These are phyloP conservation scores for Drosera spatulata DNA, from an alignment of 179 eudicot genomes.

Conservation along the genomic window DNA sequence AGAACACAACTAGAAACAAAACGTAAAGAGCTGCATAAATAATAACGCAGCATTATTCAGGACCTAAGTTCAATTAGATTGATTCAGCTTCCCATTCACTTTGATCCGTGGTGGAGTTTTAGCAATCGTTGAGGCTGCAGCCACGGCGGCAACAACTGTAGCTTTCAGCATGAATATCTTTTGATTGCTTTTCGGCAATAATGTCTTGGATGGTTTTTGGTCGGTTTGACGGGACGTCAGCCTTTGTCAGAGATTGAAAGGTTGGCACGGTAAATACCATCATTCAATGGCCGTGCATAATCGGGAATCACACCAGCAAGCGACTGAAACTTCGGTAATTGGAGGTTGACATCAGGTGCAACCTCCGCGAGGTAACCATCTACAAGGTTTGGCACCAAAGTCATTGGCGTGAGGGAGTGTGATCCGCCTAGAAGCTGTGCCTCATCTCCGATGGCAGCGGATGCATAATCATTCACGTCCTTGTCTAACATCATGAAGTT, in stretches of 20 bases:
- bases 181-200: background rate
- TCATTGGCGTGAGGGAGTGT: conserved; percentile 6
- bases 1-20: too few relatives aligned
- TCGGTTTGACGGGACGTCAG: conserved; percentile 1
- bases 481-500: conserved; percentile 8
- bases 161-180: background rate
- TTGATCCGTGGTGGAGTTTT: too few relatives aligned
- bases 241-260: conserved; percentile 8
- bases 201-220: too few relatives aligned
- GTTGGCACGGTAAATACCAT: conserved; percentile 14
- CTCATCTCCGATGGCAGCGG: conserved; percentile 6
- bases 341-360: conserved; percentile 10
- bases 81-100: too few relatives aligned
- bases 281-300: conserved; percentile 11
- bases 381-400: conserved; percentile 13
- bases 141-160: background rate
- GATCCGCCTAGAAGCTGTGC: conserved; percentile 1
- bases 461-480: conserved; percentile 9
- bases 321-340: conserved; percentile 12
- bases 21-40: too few relatives aligned
- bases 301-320: conserved; percentile 11
- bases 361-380: background rate
- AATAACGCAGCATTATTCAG: too few relatives aligned
- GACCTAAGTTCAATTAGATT: too few relatives aligned
- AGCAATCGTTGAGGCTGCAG: too few relatives aligned